phyloP scores from a whole-genome alignment of 345 rosid species.

The Acer campestre region DNA sequence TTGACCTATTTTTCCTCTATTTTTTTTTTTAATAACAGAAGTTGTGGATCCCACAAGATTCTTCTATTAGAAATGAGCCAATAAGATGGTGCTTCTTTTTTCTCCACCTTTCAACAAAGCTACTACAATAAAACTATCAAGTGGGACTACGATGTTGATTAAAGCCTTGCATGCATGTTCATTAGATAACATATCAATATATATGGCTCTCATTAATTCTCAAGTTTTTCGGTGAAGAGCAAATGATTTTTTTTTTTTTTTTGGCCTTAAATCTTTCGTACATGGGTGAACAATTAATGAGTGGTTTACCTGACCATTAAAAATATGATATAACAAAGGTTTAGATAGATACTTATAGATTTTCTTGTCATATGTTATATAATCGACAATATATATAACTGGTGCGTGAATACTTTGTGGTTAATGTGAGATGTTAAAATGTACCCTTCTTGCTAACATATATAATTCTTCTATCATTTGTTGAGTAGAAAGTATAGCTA shows the following conservation, averaged over 20 bases:
- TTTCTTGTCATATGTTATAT: too few relatives aligned
- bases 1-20: not conserved
- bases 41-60: constrained; percentile 15
- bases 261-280: not conserved
- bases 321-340: too few relatives aligned
- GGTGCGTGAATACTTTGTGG: too few relatives aligned
- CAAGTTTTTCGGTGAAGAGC: constrained; percentile 7
- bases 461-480: not conserved
- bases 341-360: too few relatives aligned
- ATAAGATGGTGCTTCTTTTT: constrained; percentile 13
- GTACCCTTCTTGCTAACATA: not conserved
- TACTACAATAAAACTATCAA: not conserved
- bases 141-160: constrained; percentile 23
- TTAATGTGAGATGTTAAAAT: not conserved
- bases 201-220: constrained; percentile 9
- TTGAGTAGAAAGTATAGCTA: not conserved
- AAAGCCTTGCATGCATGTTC: constrained; percentile 33
- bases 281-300: too few relatives aligned
- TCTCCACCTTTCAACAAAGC: constrained; percentile 7
- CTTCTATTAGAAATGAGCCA: constrained; percentile 21
- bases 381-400: too few relatives aligned
- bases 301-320: too few relatives aligned
- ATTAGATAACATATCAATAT: not conserved
- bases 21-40: not conserved
- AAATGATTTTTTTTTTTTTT: constrained; percentile 12